Conservation (phyloP, 352 stramenopile genomes). For the Halophytophthora polymorphica region DNA sequence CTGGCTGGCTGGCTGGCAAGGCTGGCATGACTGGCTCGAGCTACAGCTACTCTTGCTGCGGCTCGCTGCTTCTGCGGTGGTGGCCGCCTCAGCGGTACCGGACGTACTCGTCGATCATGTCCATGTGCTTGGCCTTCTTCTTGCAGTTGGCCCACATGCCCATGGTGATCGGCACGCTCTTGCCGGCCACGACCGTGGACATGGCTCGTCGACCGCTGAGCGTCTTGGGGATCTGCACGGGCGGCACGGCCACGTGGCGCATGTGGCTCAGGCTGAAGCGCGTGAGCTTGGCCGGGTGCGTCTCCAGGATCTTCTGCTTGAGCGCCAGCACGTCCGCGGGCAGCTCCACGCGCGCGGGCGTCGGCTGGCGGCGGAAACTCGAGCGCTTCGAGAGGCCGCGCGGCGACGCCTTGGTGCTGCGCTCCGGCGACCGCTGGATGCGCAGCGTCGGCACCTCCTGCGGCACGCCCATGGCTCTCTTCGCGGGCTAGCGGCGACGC, state of each 20-base stretch:
- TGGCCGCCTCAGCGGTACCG: slow-evolving; percentile 38
- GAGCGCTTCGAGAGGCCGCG: slow-evolving; percentile 22
- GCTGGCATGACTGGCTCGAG: too few relatives aligned
- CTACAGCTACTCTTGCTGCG: too few relatives aligned
- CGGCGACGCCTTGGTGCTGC: slow-evolving; percentile 16
- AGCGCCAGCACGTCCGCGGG: slow-evolving; percentile 37
- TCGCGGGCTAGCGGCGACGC: background rate
- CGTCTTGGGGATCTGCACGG: slow-evolving; percentile 42
- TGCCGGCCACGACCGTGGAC: slow-evolving; percentile 37
- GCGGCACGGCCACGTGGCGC: slow-evolving; percentile 39
- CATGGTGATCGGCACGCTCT: slow-evolving; percentile 43
- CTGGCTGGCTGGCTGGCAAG: too few relatives aligned
- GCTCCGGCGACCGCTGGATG: slow-evolving; percentile 22
- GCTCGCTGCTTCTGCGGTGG: too few relatives aligned
- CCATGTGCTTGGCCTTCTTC: slow-evolving; percentile 32
- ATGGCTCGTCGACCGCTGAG: slow-evolving; percentile 34
- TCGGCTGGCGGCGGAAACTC: slow-evolving; percentile 19
- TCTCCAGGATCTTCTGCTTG: slow-evolving; percentile 47
- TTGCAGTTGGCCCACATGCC: slow-evolving; percentile 48
- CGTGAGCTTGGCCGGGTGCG: slow-evolving; percentile 40
- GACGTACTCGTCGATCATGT: slow-evolving; percentile 51
- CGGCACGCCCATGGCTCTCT: slow-evolving; percentile 27
- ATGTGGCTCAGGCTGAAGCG: slow-evolving; percentile 55
- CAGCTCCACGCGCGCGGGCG: slow-evolving; percentile 19
- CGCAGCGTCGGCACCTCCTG: slow-evolving; percentile 18